Conservation (phyloP, 148 eudicot genomes). For the Amaranthus hypochondriacus region DNA sequence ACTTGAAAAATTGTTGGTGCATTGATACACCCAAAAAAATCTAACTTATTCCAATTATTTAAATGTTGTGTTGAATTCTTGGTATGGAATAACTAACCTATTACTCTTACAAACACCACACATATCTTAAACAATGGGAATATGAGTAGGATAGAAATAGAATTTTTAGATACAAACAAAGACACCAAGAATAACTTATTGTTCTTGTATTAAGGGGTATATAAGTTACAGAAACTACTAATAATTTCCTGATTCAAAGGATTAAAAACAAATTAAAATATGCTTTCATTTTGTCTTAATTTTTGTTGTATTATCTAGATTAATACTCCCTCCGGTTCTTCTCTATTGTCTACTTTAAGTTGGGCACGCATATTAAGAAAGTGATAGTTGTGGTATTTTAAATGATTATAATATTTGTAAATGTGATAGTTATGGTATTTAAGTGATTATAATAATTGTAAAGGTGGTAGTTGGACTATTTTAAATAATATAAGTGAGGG, state of each 20-base stretch:
- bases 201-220: background rate
- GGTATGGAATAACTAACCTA: background rate
- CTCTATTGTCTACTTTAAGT: too few species aligned
- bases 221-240: background rate
- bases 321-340: background rate
- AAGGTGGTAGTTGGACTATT: too few species aligned
- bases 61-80: background rate
- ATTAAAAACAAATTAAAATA: background rate
- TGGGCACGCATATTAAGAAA: too few species aligned
- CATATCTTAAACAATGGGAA: too few species aligned
- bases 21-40: background rate
- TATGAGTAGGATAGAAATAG: background rate
- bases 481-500: too few species aligned
- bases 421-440: too few species aligned
- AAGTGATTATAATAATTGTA: too few species aligned
- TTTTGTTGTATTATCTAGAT: slow-evolving; percentile 2
- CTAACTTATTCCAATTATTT: background rate
- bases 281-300: slow-evolving; percentile 16
- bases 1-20: too few species aligned
- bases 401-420: too few species aligned
- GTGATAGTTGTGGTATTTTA: too few species aligned
- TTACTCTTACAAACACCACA: too few species aligned
- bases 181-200: background rate
- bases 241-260: slow-evolving; percentile 2
- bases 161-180: background rate